Evolutionary conservation across 768 basidiomycete species (phyloP), one percentile per base, ranked within the genome.

Genomic region (Amanita muscaria): DNA sequence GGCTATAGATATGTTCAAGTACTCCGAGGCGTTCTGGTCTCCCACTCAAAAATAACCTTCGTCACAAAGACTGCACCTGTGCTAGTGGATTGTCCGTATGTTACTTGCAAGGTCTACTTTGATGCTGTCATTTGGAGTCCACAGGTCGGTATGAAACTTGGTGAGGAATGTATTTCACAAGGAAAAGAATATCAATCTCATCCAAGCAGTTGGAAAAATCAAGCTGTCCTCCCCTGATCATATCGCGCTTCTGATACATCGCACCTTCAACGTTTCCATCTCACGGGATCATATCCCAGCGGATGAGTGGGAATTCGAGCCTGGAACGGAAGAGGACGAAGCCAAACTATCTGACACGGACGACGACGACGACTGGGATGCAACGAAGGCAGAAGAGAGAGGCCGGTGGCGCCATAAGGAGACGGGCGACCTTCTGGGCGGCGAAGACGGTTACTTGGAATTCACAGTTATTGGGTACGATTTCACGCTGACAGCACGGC

Each of bases 251-350:
- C 85, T 97, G 25, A 72, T 92, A 3, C 88, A 92, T 54, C 79
- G 80, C 19, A 96, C 88, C 5, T 97, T 96, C 70, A 97, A 97
- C 61, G 85, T 88, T 14, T 93, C 93, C 15, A 92, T 97, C 62
- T 92, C 93, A 2, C 78, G 86, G 45, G 79, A 88, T 56, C 91
- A 96, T 59, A 91, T 97, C 51, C 88, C 88, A 2, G 69, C 66
- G 21, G 80, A 84, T 24, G 62, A 74, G 48, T 93, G 88, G 82
- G 73, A 78, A 46, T 97, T 94, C 56, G 87, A 93, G 61, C 85
- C 89, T 51, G 88, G 83, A 3, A 72, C 85, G 0, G 78, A 81
- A 9, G 85, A 86, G 57, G 86, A 85, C 52, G 85, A 89, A 51
- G 81, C 85, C 8, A 82, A 85, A 55, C 80, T 59, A 12, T 52